Percentiles rank a stretch among this genome's conserved stretches.
phyloP scores from a whole-genome alignment of 495 filamentous ascomycete species.

The Neurospora sublineolata region DNA sequence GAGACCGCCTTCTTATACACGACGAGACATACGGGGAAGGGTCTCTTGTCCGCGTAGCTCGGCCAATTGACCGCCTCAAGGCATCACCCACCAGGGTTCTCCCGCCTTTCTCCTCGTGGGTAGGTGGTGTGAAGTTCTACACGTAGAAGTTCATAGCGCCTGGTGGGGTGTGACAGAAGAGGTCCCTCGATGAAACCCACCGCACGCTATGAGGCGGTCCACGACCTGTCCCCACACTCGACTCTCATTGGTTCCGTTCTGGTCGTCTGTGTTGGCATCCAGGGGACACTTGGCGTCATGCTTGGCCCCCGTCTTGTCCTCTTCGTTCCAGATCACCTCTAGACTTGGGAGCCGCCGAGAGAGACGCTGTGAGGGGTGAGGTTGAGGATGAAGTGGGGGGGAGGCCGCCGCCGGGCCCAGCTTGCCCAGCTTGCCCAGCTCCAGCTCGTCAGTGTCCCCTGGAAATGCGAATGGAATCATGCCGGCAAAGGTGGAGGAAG shows the following conservation, averaged over 20 bases:
- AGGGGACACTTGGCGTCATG: not conserved
- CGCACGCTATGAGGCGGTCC: not conserved
- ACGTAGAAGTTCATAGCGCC: no score
- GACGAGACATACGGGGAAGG: not conserved
- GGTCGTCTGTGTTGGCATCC: not conserved
- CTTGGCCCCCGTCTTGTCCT: not conserved
- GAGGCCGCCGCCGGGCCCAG: not conserved
- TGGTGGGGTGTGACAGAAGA: not conserved
- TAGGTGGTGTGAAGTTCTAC: no score
- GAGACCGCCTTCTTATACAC: not conserved
- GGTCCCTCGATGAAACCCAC: not conserved
- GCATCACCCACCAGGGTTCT: not conserved
- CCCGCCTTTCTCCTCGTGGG: not conserved
- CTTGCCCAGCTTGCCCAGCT: not conserved
- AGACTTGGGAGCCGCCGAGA: not conserved
- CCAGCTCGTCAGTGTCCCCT: not conserved
- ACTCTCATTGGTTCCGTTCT: not conserved
- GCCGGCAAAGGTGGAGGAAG: not conserved
- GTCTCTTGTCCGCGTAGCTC: not conserved
- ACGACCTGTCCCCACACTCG: not conserved
- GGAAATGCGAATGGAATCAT: not conserved
- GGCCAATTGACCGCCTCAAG: not conserved
- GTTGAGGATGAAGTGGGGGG: not conserved
- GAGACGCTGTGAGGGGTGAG: not conserved
- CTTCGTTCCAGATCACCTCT: not conserved